A percentile compares a stretch with the other conserved stretches of the same genome.
Conservation (phyloP, 208 protist species). For the Wallacemonas sp. region DNA sequence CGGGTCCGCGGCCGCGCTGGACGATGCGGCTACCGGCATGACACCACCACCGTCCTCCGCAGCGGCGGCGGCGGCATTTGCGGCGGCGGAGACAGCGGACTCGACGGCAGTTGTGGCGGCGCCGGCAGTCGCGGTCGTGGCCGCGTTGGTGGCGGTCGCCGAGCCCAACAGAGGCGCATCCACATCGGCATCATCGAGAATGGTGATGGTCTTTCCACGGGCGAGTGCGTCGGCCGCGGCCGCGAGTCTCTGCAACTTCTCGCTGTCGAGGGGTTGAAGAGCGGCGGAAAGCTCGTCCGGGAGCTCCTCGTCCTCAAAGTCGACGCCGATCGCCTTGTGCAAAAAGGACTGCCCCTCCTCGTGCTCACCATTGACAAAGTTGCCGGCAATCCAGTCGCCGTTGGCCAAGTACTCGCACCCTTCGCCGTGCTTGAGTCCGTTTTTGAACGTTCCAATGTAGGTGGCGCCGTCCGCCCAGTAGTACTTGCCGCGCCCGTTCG, state of each 20-base stretch:
- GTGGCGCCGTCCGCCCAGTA: conserved; percentile 76
- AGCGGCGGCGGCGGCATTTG: neutral
- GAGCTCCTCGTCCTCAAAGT: conserved; percentile 37
- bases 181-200: conserved; percentile 6
- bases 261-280: conserved; percentile 44
- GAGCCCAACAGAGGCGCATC: no score
- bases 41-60: conserved; percentile 2
- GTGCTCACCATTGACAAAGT: conserved; percentile 75
- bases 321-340: conserved; percentile 36
- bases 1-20: neutral
- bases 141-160: neutral
- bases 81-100: neutral
- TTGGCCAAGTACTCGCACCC: conserved; percentile 83
- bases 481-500: conserved; percentile 79
- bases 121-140: neutral
- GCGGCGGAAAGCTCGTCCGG: conserved; percentile 30
- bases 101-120: neutral
- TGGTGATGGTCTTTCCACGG: conserved; percentile 4
- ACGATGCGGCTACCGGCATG: neutral
- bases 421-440: conserved; percentile 84
- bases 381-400: conserved; percentile 77
- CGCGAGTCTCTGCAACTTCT: conserved; percentile 44
- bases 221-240: conserved; percentile 23
- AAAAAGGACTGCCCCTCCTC: conserved; percentile 57
- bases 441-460: conserved; percentile 85